These are phyloP conservation scores for Penicillium malachiteum DNA, from an alignment of 495 filamentous ascomycete genomes.

Conservation along the genomic window DNA sequence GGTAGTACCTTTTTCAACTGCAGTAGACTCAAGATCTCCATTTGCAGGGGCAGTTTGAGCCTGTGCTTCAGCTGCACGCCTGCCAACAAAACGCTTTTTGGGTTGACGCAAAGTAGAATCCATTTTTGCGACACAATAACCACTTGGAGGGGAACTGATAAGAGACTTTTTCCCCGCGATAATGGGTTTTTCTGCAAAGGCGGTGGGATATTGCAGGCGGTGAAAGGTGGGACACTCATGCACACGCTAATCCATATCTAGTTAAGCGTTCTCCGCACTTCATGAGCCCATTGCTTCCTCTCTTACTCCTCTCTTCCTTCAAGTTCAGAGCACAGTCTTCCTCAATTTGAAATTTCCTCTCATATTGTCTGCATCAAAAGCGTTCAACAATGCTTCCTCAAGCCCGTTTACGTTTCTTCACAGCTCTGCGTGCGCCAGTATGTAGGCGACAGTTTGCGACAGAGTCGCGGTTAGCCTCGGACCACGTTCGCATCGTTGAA, in stretches of 20 bases:
- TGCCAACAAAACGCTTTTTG: slow-evolving; percentile 77
- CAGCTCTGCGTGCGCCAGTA: slow-evolving; percentile 32
- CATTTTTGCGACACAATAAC: slow-evolving; percentile 9
- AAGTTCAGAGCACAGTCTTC: too few species aligned
- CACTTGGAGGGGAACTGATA: neutral
- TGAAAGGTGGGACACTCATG: neutral
- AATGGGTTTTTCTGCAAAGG: slow-evolving; percentile 16
- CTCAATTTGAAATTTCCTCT: too few species aligned
- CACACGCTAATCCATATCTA: slow-evolving; percentile 16
- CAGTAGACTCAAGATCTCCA: slow-evolving; percentile 63
- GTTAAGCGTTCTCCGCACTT: slow-evolving; percentile 28
- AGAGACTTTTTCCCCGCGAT: slow-evolving; percentile 5
- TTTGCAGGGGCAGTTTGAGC: slow-evolving; percentile 40
- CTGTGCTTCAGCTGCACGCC: slow-evolving; percentile 58
- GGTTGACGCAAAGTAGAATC: slow-evolving; percentile 49
- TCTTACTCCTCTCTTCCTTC: slow-evolving; percentile 2
- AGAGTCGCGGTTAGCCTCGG: slow-evolving; percentile 50
- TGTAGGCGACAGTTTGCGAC: slow-evolving; percentile 38
- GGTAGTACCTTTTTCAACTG: slow-evolving; percentile 40
- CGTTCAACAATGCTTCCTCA: slow-evolving; percentile 1
- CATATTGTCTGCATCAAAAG: neutral
- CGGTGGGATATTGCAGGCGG: neutral
- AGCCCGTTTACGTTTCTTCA: slow-evolving; percentile 27
- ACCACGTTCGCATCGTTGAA: slow-evolving; percentile 73
- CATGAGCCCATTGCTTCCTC: slow-evolving; percentile 9